These are phyloP conservation scores for Mortierella sp. DNA, from an alignment of 371 early-diverging fungal genomes.

Conservation along the genomic window DNA sequence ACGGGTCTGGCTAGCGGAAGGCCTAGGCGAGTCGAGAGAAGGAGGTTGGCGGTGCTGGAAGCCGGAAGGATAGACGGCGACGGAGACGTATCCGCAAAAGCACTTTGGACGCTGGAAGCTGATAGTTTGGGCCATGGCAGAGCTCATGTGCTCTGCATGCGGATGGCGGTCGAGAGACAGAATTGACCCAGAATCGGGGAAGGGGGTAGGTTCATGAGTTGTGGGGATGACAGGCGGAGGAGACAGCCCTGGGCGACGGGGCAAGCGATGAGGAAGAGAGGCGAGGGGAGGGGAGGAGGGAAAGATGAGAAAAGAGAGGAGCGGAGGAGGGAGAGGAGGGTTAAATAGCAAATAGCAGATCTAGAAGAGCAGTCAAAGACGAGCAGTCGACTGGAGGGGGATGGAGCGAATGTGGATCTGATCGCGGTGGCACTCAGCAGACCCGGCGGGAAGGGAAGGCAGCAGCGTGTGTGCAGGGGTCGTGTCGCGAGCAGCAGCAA, in stretches of 20 bases:
- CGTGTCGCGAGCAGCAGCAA: too few relatives aligned
- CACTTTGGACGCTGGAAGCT: constrained; percentile 14
- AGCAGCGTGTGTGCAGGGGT: too few relatives aligned
- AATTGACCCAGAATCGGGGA: neutral
- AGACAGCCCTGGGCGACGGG: neutral
- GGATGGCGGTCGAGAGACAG: neutral
- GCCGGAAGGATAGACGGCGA: constrained; percentile 7
- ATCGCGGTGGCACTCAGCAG: too few relatives aligned
- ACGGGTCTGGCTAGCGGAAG: neutral
- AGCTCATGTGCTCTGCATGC: neutral
- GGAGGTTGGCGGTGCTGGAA: neutral
- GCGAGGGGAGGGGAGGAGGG: neutral
- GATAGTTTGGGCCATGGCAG: neutral
- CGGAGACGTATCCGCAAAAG: constrained; percentile 22
- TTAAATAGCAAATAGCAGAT: too few relatives aligned
- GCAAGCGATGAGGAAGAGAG: neutral
- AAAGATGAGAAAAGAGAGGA: constrained; percentile 1
- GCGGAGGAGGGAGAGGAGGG: neutral
- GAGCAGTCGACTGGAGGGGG: neutral
- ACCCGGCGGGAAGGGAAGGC: too few relatives aligned
- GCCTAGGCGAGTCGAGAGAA: neutral
- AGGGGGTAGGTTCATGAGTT: neutral
- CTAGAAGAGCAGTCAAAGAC: neutral
- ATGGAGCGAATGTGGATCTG: too few relatives aligned
- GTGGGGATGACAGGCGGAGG: neutral